Evolutionary conservation across 345 rosid species (phyloP), one percentile per base, ranked within the genome.

Genomic region (Excoecaria agallocha): DNA sequence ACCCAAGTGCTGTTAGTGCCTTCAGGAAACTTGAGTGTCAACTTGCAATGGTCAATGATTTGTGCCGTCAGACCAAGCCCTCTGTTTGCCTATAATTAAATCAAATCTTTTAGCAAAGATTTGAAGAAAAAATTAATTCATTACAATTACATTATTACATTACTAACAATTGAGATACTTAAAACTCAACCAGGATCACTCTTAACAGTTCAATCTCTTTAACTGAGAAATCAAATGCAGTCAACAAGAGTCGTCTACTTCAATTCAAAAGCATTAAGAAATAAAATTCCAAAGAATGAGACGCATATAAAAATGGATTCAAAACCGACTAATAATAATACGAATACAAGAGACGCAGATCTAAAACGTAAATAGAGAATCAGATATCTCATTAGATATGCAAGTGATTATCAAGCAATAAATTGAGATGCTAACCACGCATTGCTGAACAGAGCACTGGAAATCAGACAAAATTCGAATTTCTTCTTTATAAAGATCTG

Each of bases 1-100:
- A 95, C 98, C 99, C 98, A 93, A 68, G 97, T 89, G 84, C 99
- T 95, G 82, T 95, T 93, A 62, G 97, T 95, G 86, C 97, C 97
- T 74, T 82, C 65, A 43, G 99, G 99, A 76, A 95, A 95, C 87
- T 89, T 91, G 49, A 95, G 95, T 72, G 82, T 80, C 80, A 95
- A 77, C 60, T 89, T 89, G 83, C 99, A 95, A 59, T 90, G 96
- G 77, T 93, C 96, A 22, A 83, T 79, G 30, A 89, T 82, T 58
- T 86, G 83, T 8, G 96, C 92, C 41, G 93, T 78, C 66, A 93
- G 91, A 82, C 99, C 98, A 68, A 93, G 91, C 57, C 99, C 99
- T 82, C 96, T 90, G 74, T 89, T 82, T 11, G 89, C 93, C 98
- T 95, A 82, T n/a, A 82, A 55, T 52, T 54, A 35, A 59, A 45